phyloP scores from a whole-genome alignment of 2,329 filamentous ascomycete genomes.

The Aotearoamyces nothofagi region DNA sequence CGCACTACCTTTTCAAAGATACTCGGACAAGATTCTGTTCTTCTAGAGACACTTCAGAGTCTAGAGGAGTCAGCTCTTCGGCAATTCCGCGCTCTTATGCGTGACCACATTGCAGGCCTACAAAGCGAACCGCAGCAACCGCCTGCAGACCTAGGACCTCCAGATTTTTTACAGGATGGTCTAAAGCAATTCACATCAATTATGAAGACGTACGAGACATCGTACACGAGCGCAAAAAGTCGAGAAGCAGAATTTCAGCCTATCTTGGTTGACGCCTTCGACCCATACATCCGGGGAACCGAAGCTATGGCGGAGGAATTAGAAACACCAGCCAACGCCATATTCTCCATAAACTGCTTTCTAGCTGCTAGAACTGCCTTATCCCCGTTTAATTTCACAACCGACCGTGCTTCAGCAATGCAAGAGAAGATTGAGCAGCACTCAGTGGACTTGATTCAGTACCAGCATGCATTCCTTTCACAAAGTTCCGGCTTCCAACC shows the following conservation, averaged over 20 bases:
- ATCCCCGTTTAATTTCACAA: conserved; percentile 47
- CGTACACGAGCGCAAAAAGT: conserved; percentile 43
- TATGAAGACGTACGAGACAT: conserved; percentile 78
- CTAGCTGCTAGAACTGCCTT: conserved; percentile 41
- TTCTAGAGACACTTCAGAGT: conserved; percentile 52
- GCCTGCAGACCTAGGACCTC: conserved; percentile 59
- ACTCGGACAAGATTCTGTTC: conserved; percentile 49
- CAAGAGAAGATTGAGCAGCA: conserved; percentile 38
- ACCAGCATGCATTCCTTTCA: conserved; percentile 60
- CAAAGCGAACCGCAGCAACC: conserved; percentile 57
- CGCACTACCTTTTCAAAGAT: conserved; percentile 70
- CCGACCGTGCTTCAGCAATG: conserved; percentile 36
- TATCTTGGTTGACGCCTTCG: conserved; percentile 64
- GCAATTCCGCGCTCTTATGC: conserved; percentile 69
- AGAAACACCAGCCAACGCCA: conserved; percentile 39
- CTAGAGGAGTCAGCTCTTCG: conserved; percentile 65
- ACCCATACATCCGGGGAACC: conserved; percentile 72
- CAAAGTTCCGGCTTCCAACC: conserved; percentile 56
- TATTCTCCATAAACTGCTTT: conserved; percentile 63
- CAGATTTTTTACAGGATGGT: conserved; percentile 67
- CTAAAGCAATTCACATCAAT: conserved; percentile 64
- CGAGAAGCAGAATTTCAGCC: conserved; percentile 57
- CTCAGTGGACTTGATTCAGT: conserved; percentile 41
- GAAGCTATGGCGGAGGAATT: conserved; percentile 51
- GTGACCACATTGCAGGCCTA: conserved; percentile 62